phyloP scores from a whole-genome alignment of 2,329 filamentous ascomycete species.

The Trichocomaceae sp. region DNA sequence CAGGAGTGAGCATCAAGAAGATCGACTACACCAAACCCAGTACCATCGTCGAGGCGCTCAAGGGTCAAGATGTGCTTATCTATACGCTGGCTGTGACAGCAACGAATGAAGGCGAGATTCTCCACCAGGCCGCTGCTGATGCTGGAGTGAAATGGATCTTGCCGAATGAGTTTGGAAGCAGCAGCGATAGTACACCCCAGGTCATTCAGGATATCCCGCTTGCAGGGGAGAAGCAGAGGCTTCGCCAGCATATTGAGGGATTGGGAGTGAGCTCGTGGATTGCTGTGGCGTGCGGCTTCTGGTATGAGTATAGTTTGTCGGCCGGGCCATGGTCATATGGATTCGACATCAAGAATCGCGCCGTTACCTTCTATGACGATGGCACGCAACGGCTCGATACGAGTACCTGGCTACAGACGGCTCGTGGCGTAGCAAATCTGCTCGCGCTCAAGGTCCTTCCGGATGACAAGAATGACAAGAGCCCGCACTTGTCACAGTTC shows the following conservation, averaged over 20 bases:
- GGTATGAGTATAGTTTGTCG: slow-evolving; percentile 49
- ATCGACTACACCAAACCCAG: slow-evolving; percentile 46
- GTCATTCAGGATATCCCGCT: slow-evolving; percentile 34
- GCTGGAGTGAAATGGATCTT: slow-evolving; percentile 52
- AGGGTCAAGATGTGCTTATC: slow-evolving; percentile 50
- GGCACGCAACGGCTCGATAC: slow-evolving; percentile 52
- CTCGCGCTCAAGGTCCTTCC: slow-evolving; percentile 43
- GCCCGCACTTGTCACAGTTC: slow-evolving; percentile 38
- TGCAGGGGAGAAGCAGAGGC: slow-evolving; percentile 15
- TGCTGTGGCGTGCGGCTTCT: slow-evolving; percentile 42
- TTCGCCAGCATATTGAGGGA: slow-evolving; percentile 28
- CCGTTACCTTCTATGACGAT: slow-evolving; percentile 47
- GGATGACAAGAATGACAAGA: slow-evolving; percentile 30
- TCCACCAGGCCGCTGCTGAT: slow-evolving; percentile 50
- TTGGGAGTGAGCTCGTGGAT: slow-evolving; percentile 43
- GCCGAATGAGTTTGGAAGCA: slow-evolving; percentile 43
- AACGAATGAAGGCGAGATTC: slow-evolving; percentile 40
- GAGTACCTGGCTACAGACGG: slow-evolving; percentile 54
- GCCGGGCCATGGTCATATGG: slow-evolving; percentile 36
- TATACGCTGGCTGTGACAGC: slow-evolving; percentile 47
- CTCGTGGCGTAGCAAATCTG: slow-evolving; percentile 48
- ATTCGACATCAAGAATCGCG: slow-evolving; percentile 43
- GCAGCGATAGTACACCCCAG: slow-evolving; percentile 25
- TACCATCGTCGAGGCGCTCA: slow-evolving; percentile 45
- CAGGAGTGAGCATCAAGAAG: slow-evolving; percentile 36